Base-by-base conservation (phyloP, 805 yeast species). In the Vanderwaltozyma verrucispora region DNA sequence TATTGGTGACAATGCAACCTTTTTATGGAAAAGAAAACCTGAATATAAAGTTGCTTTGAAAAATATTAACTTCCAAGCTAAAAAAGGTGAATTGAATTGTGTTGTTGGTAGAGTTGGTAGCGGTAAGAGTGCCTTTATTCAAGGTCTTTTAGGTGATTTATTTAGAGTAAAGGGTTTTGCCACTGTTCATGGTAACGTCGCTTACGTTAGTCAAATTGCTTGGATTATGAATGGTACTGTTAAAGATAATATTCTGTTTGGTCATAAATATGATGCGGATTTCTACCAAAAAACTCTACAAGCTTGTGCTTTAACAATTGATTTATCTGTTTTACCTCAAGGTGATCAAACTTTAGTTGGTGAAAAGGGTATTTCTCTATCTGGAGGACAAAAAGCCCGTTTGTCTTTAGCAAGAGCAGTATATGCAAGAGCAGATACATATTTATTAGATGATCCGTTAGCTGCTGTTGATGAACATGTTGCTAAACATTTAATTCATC, bases 401-500 rank as follows among this genome's bases (percentile, higher is more conserved):
- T 70, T 92, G 27, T 79, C 95, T 1, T 71, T 92, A 37, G 98
- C 98, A 0, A 75, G 98, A 56, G 96, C 98, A 11, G 95, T 92
- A 9, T 92, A 92, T 56, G 74, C 95, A 11, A 72, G 97, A 46
- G 94, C 97, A 3, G 97, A 92, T 54, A 75, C 92, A 23, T 87
- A 85, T 56, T 63, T 92, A 29, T 63, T 92, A 45, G 98, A 92
- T 59, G 98, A 92, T 61, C 84, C 94, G 9, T 70, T 92, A 42
- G 81, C 94, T 56, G 98, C 98, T 19, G 98, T 92, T 30, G 98
- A 92, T 62, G 96, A 87, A 50, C 98, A 92, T 57, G 98, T 92
- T 45, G 89, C 95, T 11, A 77, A 75, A 46, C 94, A 86, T 53
- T 67, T 92, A 50, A 77, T 83, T 47, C 79, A 77, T 47, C 77